Conservation (phyloP, 176 grass and related monocot species). For the Leersia perrieri region DNA sequence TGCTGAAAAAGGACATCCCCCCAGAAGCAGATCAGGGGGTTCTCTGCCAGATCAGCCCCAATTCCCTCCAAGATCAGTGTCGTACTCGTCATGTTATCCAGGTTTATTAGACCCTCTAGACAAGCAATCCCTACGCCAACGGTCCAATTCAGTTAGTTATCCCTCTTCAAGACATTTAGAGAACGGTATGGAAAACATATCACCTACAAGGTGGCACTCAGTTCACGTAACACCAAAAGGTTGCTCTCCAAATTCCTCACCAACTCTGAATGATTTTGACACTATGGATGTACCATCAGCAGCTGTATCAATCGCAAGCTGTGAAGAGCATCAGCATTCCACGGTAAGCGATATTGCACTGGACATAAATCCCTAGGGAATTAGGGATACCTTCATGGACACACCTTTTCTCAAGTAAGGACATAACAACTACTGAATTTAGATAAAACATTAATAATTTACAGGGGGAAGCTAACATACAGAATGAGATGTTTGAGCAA, state of each 20-base stretch:
- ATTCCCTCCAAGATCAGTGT: slow-evolving; percentile 32
- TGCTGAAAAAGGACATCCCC: slow-evolving; percentile 21
- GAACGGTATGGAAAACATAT: slow-evolving; percentile 18
- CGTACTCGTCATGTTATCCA: slow-evolving; percentile 36
- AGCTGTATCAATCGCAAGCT: slow-evolving; percentile 19
- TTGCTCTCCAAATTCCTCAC: slow-evolving; percentile 24
- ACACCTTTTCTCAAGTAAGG: neutral
- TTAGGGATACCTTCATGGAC: neutral
- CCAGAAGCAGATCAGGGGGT: slow-evolving; percentile 37
- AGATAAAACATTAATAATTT: slow-evolving; percentile 24
- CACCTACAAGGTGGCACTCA: neutral
- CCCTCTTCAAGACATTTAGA: neutral
- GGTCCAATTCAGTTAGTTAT: slow-evolving; percentile 43
- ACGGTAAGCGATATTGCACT: slow-evolving; percentile 36
- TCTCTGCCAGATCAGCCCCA: slow-evolving; percentile 31
- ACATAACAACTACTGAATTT: slow-evolving; percentile 5
- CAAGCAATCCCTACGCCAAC: neutral
- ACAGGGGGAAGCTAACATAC: slow-evolving; percentile 21
- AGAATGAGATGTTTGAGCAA: slow-evolving; percentile 41
- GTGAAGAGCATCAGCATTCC: slow-evolving; percentile 29
- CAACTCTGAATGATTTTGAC: slow-evolving; percentile 16
- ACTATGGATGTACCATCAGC: slow-evolving; percentile 22
- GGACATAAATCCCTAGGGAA: neutral
- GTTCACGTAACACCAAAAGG: slow-evolving; percentile 5
- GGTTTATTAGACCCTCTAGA: slow-evolving; percentile 12